Conservation (phyloP, 768 basidiomycete genomes). For the Butyriboletus loyo region DNA sequence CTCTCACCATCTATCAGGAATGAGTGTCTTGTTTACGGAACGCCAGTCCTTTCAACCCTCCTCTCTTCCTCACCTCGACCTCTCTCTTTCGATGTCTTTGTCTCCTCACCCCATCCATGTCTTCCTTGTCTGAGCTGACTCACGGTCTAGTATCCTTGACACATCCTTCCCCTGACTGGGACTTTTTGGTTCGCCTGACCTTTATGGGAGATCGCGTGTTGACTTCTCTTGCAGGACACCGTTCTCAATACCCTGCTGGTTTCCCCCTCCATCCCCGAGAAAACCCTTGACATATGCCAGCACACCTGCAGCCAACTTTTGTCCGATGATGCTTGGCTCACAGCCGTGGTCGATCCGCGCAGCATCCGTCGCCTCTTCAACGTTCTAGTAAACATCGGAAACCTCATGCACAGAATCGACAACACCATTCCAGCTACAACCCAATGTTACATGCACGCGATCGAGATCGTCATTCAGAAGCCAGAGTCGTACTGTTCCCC, state of each 20-base stretch:
- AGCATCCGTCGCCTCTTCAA: slow-evolving; percentile 45
- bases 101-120: slow-evolving; percentile 18
- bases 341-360: slow-evolving; percentile 21
- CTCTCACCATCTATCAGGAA: slow-evolving; percentile 34
- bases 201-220: slow-evolving; percentile 1
- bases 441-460: slow-evolving; percentile 38
- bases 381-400: slow-evolving; percentile 42
- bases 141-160: slow-evolving; percentile 22
- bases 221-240: slow-evolving; percentile 22
- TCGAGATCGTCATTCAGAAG: slow-evolving; percentile 41
- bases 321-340: slow-evolving; percentile 24
- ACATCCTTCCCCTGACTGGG: slow-evolving; percentile 30
- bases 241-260: slow-evolving; percentile 23
- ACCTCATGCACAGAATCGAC: slow-evolving; percentile 31
- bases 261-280: slow-evolving; percentile 30
- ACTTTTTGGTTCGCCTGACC: slow-evolving; percentile 27
- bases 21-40: slow-evolving; percentile 32
- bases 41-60: slow-evolving; percentile 16
- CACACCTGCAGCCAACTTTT: slow-evolving; percentile 34
- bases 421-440: slow-evolving; percentile 29
- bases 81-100: slow-evolving; percentile 14
- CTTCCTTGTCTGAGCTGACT: slow-evolving; percentile 26
- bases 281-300: slow-evolving; percentile 28
- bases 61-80: slow-evolving; percentile 11
- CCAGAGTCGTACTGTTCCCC: slow-evolving; percentile 18